Evolutionary conservation across 2,329 filamentous ascomycete species (phyloP).

Genomic region (Nemania diffusa): DNA sequence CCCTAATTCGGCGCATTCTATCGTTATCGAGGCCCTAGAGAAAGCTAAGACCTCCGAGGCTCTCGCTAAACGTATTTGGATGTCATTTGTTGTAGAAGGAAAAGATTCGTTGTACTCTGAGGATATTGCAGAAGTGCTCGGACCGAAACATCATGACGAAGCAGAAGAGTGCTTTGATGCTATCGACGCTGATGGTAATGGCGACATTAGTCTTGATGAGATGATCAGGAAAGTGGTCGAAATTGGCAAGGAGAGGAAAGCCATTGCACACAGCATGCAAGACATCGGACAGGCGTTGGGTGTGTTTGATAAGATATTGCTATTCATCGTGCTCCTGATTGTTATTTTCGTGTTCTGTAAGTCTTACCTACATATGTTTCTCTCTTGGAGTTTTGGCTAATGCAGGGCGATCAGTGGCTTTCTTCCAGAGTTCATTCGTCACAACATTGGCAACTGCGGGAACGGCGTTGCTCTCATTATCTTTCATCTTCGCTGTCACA

Average conservation of each 20-base stretch:
- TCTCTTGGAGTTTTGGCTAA: slow-evolving; percentile 25
- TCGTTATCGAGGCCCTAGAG: slow-evolving; percentile 89
- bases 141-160: slow-evolving; percentile 75
- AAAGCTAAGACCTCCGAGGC: slow-evolving; percentile 86
- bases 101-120: slow-evolving; percentile 81
- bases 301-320: slow-evolving; percentile 87
- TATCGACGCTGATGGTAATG: slow-evolving; percentile 88
- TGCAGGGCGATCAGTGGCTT: slow-evolving; percentile 68
- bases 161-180: slow-evolving; percentile 86
- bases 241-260: slow-evolving; percentile 85
- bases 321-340: slow-evolving; percentile 82
- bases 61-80: slow-evolving; percentile 94
- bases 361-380: slow-evolving; percentile 43
- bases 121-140: slow-evolving; percentile 89
- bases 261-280: slow-evolving; percentile 92
- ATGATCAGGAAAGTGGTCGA: slow-evolving; percentile 90
- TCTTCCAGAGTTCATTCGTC: slow-evolving; percentile 87
- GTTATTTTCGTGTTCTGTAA: slow-evolving; percentile 83
- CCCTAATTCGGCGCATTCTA: slow-evolving; percentile 86
- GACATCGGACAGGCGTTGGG: slow-evolving; percentile 95
- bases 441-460: slow-evolving; percentile 89
- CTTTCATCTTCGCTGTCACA: slow-evolving; percentile 93
- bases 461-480: slow-evolving; percentile 92
- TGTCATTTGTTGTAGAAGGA: slow-evolving; percentile 95
- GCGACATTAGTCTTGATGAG: slow-evolving; percentile 93